Evolutionary conservation across 164 flowering plant genomes (phyloP).

Genomic region (Liriodendron chinense): DNA sequence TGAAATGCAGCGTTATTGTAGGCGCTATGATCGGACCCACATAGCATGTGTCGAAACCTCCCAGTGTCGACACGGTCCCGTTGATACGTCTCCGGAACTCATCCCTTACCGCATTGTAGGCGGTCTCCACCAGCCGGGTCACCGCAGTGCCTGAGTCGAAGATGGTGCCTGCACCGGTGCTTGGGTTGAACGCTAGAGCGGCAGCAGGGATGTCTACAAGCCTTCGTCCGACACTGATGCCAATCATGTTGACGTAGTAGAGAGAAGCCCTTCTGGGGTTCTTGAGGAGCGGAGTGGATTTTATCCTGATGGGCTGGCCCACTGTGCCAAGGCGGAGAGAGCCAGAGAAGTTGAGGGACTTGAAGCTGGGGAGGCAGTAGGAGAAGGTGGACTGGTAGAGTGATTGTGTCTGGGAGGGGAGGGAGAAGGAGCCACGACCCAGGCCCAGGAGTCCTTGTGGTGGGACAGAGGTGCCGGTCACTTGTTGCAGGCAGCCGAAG

Average conservation of each 20-base stretch:
- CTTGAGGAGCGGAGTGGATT: constrained; percentile 63
- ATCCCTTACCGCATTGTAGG: constrained; percentile 56
- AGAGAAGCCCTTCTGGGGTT: constrained; percentile 83
- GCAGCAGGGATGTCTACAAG: constrained; percentile 54
- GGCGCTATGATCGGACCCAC: constrained; percentile 44
- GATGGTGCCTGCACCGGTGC: constrained; percentile 87
- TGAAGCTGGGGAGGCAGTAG: constrained; percentile 86
- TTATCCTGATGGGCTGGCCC: constrained; percentile 72
- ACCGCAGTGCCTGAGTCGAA: constrained; percentile 75
- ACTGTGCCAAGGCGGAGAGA: constrained; percentile 68
- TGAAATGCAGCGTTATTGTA: constrained; percentile 57
- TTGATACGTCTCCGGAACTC: constrained; percentile 52
- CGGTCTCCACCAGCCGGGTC: constrained; percentile 53
- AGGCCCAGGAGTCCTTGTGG: constrained; percentile 84
- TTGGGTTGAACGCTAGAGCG: constrained; percentile 66
- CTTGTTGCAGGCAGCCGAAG: constrained; percentile 65
- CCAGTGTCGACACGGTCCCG: constrained; percentile 43
- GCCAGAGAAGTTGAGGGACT: constrained; percentile 68
- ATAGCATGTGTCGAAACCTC: constrained; percentile 91
- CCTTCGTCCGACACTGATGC: constrained; percentile 58
- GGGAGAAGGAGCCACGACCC: constrained; percentile 84
- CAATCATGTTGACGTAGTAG: constrained; percentile 70
- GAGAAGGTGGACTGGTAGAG: constrained; percentile 85
- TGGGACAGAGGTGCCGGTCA: constrained; percentile 67
- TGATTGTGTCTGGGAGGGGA: constrained; percentile 56